Evolutionary conservation across 2,329 filamentous ascomycete species (phyloP), one percentile per base, ranked within the genome.

Genomic region (Trichoderma brevicompactum): DNA sequence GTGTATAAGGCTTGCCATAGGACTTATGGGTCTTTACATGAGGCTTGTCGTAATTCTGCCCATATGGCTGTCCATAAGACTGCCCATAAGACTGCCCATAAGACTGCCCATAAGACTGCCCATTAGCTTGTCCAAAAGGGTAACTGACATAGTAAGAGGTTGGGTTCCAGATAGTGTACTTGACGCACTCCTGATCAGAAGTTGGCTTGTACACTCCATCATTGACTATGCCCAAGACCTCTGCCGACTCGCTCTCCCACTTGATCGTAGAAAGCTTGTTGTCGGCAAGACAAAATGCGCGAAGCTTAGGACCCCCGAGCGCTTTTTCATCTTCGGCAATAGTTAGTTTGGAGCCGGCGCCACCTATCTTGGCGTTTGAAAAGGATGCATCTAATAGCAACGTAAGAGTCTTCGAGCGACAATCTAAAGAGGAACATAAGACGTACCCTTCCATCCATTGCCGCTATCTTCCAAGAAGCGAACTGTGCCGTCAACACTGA

Each of bases 391-490:
- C 63, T 65, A 34, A 7, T 28, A 5, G 2, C 34, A 12, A 3
- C 19, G 7, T 44, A 3, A 46, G 17, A 23, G 23, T 13, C 7
- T 9, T 34, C 7, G 15, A 44, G 23, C 15, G 9, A 4, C 3
- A 3, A 15, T 8, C 4, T 3, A 15, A 5, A 7, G 1, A 2
- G 12, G 7, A 5, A 5, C n/a, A 12, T 38, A 12, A 7, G 10
- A 19, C 28, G 13, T n/a, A 60, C 64, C 64, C 41, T 60, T 65
- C 64, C 64, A 65, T 44, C 46, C 38, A 2, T 28, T 13, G 19
- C 19, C n/a, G 1, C 17, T 40, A 5, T 59, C 43, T 15, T 46
- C 40, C n/a, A 65, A 0, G n/a, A 46, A 59, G 15, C 46, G 64
- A 12, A 60, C 3, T 17, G 23, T 48, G 7, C 32, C 17, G 10